Evolutionary conservation across 805 yeast species (phyloP), one percentile per base, ranked within the genome.

Genomic region (Hanseniaspora valbyensis): DNA sequence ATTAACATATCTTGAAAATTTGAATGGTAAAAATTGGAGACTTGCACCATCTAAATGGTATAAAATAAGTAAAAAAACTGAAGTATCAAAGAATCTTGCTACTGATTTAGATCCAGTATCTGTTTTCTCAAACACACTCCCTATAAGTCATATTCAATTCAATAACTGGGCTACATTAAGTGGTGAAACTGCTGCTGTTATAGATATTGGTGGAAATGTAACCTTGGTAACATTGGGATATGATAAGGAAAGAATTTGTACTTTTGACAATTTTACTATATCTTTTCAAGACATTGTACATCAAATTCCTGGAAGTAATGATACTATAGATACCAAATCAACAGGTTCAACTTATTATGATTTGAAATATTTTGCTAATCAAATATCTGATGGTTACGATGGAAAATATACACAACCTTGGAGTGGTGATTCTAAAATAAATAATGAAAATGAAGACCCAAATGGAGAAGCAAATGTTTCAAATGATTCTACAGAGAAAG

Each of bases 1-100:
- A 43, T 66, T 85, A 53, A 80, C 94, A 0, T 79, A 81, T 63
- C 59, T 87, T 52, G 89, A 81, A 57, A 78, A 87, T 53, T 64
- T 76, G 13, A 81, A 85, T 61, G 96, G 96, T 1, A 70, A 72
- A 30, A 65, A 72, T 42, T 90, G 96, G 96, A 78, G 80, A 56
- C 69, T 88, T 54, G 84, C 88, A 30, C 60, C 62, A 2, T 63
- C 66, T 6, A 60, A 62, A 44, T 58, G 56, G 32, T 65, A 64
- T 54, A 52, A 50, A 29, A 29, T 49, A 21, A 52, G 55, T 10
- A 52, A 49, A 16, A 54, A 42, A 28, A 49, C 34, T 54, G 61
- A 5, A 54, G 60, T 44, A 58, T 53, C 54, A 49, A 32, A 56
- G 59, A 19, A 60, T 55, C 5, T 38, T n/a, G 28, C 38, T 24